Evolutionary conservation across 2,329 filamentous ascomycete species (phyloP), one percentile per base, ranked within the genome.

Genomic region (Clarireedia homoeocarpa): DNA sequence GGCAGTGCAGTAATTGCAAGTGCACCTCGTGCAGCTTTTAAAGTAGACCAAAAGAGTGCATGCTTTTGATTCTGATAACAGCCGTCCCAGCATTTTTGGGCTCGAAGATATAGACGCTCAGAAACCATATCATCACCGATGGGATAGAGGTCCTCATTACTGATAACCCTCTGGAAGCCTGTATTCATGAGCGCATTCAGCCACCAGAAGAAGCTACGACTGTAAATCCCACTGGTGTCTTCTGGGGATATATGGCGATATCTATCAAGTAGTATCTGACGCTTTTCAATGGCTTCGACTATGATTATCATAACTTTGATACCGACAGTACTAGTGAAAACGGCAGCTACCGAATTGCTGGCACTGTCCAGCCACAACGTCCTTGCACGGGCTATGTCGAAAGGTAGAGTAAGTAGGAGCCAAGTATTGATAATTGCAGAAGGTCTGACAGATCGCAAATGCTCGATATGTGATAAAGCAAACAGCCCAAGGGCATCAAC

Each of bases 231-330:
- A 56, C 71, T 71, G 0, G 68, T 70, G 0, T 64, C 66, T 57
- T 75, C 73, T 4, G 73, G 72, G 6, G 70, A 69, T n/a, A 61
- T 57, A 48, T 61, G 24, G n/a, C 62, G 58, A 54, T 69, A 64
- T 47, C 59, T 60, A 38, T 60, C 55, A n/a, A 71, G 56, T 12
- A 74, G 61, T 38, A 69, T 67, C 2, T 57, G 45, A 7, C 67
- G 63, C 64, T 76, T 77, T 53, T 69, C 71, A 54, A 64, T 62
- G 1, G 71, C 71, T 63, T 77, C 74, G 2, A 73, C 68, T 4
- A 64, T 46, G 2, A 63, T 51, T 20, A 65, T 55, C 38, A 61
- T 63, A n/a, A 68, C 57, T 59, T 75, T 76, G 30, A 73, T 53
- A 5, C 59, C 67, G 38, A 72, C 65, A 3, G 68, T 65, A n/a